Conservation (phyloP, 164 flowering plant species). For the Piper longum region DNA sequence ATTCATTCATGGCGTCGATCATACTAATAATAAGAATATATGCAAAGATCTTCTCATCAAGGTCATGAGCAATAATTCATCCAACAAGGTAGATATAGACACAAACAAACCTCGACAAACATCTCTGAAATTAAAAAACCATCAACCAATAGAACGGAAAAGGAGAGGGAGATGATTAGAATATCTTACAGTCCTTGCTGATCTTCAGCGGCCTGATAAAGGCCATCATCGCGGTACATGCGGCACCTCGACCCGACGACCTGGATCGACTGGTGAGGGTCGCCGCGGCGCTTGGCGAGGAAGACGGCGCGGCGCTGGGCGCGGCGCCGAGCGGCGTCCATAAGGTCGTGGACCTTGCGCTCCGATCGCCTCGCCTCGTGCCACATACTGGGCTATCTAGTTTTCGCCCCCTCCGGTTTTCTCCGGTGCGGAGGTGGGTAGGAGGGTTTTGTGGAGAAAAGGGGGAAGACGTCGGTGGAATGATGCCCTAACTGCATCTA, state of each 20-base stretch:
- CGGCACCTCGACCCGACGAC: slow-evolving; percentile 60
- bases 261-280: slow-evolving; percentile 78
- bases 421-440: too few species aligned
- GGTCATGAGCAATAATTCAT: too few species aligned
- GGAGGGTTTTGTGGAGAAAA: too few species aligned
- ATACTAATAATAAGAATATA: too few species aligned
- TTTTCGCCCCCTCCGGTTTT: too few species aligned
- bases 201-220: slow-evolving; percentile 77
- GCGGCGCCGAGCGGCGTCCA: slow-evolving; percentile 96
- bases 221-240: slow-evolving; percentile 69
- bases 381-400: slow-evolving; percentile 52
- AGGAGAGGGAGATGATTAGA: too few species aligned
- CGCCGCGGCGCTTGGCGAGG: slow-evolving; percentile 85
- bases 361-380: slow-evolving; percentile 95
- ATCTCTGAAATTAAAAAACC: background rate
- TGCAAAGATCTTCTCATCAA: too few species aligned
- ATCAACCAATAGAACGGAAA: background rate
- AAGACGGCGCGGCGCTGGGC: slow-evolving; percentile 90
- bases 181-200: slow-evolving; percentile 78
- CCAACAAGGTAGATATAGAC: background rate
- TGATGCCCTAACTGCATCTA: too few species aligned
- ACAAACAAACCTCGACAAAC: background rate
- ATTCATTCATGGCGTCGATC: too few species aligned
- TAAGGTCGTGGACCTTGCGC: slow-evolving; percentile 88
- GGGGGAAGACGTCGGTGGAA: too few species aligned